Percentiles rank a stretch among this genome's conserved stretches.
Evolutionary conservation across 495 filamentous ascomycete genomes (phyloP).

Genomic region (Xylaria curta): DNA sequence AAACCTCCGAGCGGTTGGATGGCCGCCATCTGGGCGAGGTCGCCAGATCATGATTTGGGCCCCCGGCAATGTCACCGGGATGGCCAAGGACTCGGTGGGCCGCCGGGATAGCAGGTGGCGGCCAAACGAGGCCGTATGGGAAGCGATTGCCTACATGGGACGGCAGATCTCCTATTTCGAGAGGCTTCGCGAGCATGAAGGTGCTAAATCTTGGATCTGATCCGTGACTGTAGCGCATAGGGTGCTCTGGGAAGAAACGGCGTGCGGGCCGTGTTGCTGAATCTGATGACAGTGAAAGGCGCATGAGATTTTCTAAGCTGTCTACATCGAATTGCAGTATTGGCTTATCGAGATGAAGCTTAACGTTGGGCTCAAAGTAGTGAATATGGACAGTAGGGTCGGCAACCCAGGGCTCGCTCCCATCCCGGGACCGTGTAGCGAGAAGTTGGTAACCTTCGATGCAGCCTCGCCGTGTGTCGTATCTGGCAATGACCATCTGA

Average conservation of each 20-base stretch:
- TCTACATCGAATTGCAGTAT: slow-evolving; percentile 64
- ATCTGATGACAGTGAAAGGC: slow-evolving; percentile 23
- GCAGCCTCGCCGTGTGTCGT: slow-evolving; percentile 70
- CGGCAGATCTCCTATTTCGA: slow-evolving; percentile 33
- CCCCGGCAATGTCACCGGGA: slow-evolving; percentile 46
- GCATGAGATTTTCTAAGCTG: slow-evolving; percentile 37
- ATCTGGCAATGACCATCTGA: slow-evolving; percentile 73
- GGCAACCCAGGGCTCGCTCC: slow-evolving; percentile 66
- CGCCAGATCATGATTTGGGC: slow-evolving; percentile 43
- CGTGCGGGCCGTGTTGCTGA: slow-evolving; percentile 33
- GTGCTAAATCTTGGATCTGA: slow-evolving; percentile 47
- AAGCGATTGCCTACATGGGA: slow-evolving; percentile 39
- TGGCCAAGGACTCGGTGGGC: slow-evolving; percentile 53
- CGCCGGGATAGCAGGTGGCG: slow-evolving; percentile 72
- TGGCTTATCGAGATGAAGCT: slow-evolving; percentile 73
- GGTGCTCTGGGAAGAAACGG: slow-evolving; percentile 54
- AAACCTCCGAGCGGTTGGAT: slow-evolving; percentile 59
- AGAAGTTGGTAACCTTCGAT: slow-evolving; percentile 85
- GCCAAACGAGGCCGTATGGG: slow-evolving; percentile 68
- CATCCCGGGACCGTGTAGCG: slow-evolving; percentile 60
- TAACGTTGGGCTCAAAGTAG: slow-evolving; percentile 70
- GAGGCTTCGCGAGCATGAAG: slow-evolving; percentile 53
- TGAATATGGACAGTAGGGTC: slow-evolving; percentile 76
- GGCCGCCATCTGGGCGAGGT: slow-evolving; percentile 46
- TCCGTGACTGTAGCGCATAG: slow-evolving; percentile 55